These are phyloP conservation scores for Neurospora cerealis DNA, from an alignment of 495 filamentous ascomycete genomes.

Conservation along the genomic window DNA sequence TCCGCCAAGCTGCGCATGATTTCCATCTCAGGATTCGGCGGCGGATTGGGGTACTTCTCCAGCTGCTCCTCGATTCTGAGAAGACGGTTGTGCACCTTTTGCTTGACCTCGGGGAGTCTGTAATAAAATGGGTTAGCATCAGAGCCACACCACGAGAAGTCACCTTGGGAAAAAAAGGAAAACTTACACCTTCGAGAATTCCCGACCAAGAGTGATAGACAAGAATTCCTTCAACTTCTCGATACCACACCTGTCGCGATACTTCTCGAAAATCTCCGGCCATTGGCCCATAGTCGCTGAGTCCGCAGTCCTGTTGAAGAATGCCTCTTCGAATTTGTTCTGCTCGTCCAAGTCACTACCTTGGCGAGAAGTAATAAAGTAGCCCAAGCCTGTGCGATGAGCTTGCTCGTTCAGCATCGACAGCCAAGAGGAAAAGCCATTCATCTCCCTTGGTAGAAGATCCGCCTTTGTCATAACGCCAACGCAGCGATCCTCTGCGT, in stretches of 20 bases:
- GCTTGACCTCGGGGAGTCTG: conserved; percentile 49
- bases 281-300: conserved; percentile 28
- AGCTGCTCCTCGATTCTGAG: conserved; percentile 38
- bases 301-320: conserved; percentile 38
- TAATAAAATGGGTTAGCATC: too few relatives aligned
- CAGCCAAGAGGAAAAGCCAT: conserved; percentile 39
- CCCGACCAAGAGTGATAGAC: conserved; percentile 41
- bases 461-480: conserved; percentile 81
- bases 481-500: conserved; percentile 53
- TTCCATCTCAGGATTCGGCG: conserved; percentile 37
- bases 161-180: not conserved
- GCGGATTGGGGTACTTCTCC: conserved; percentile 43
- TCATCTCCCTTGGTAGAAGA: conserved; percentile 40
- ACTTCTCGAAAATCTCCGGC: conserved; percentile 33
- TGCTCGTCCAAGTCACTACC: conserved; percentile 43
- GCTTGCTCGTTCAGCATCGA: conserved; percentile 45
- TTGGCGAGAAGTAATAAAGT: conserved; percentile 48
- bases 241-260: conserved; percentile 48
- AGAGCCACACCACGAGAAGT: not conserved
- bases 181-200: conserved; percentile 45
- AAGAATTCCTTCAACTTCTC: conserved; percentile 44
- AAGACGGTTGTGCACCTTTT: conserved; percentile 44
- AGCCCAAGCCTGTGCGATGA: conserved; percentile 52
- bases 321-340: conserved; percentile 44
- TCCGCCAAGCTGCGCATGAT: conserved; percentile 31